Evolutionary conservation across 2,329 filamentous ascomycete species (phyloP), one percentile per base, ranked within the genome.

Genomic region (Fusarium annulatum): DNA sequence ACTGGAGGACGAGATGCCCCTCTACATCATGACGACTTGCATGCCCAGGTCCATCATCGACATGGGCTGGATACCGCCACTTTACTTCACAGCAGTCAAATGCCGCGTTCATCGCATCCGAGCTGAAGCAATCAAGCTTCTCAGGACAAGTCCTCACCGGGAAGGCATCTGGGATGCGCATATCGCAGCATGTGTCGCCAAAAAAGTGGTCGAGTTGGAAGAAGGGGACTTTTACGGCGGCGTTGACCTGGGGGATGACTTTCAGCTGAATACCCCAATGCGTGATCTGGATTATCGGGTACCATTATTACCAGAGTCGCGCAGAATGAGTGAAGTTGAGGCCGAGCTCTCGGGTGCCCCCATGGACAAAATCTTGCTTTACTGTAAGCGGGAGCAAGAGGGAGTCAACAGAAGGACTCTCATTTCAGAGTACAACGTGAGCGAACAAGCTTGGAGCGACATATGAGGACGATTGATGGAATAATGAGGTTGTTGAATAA

Each of bases 21-120:
- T 61, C 6, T 43, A 68, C 39, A 33, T 68, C 39, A 61, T 77
- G 36, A 34, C 67, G 39, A 65, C 67, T 21, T 77, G 80, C 41
- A 81, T 82, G 74, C 76, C 80, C n/a, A 67, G 74, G 14, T 81
- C 81, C 4, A 80, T 83, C 19, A 72, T 79, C 9, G 85, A 87
- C 63, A 78, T 85, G 15, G 85, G 86, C 14, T 85, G 84, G 77
- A 80, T 86, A 15, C 79, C 84, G 11, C 82, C 84, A 0, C 79
- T 87, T 6, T 87, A 86, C 66, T 87, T 82, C 66, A 74, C 81
- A 5, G 86, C 84, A 1, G 61, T 85, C 7, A 87, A 88, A 67
- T 88, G 86, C 46, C 84, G 87, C 1, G 76, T 82, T 5, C 82
- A 80, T 45, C 75, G 76, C 8, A 75, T 87, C 14, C 81, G 86